Base-by-base conservation (phyloP, 306 rosid species). In the Begonia fuchsioides region DNA sequence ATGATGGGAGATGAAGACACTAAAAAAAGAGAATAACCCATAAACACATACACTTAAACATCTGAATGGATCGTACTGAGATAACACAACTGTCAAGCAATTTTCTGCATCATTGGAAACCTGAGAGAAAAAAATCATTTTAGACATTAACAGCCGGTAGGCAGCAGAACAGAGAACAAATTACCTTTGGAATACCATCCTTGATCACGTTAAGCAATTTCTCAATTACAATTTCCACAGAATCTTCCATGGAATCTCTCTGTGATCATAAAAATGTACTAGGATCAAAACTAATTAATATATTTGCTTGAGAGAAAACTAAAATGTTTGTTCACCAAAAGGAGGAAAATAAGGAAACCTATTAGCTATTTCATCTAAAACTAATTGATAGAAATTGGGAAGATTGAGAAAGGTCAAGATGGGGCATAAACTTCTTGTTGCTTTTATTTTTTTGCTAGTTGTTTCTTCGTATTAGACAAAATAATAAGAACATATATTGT, bases 11-110 rank as follows among this genome's bases (percentile, higher is more conserved):
- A 18, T 11, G 41, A 48, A 55, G 50, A 20, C n/a, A n/a, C n/a
- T n/a, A 26, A 15, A 46, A 38, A 8, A 62, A 46, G 64, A 53
- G 26, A 12, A 26, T 44, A 50, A 53, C 12, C 47, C 38, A 17
- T 63, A 46, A 62, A 54, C 46, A 54, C 86, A 10, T 80, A 92
- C 99, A 58, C 86, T 86, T 70, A 92, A 72, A 70, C 99, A 86
- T 79, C 96, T 73, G 86, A 92, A 92, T 19, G 96, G 93, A 71
- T 92, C 96, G 44, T 82, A 72, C 69, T 79, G 96, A 57, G 76
- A 73, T 56, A 92, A 68, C 39, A 86, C 76, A 56, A 73, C 47
- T 39, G 80, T 86, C 80, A 86, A 73, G 87, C 96, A 86, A 69
- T 72, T 93, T 64, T 86, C 99, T 3, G 96, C 95, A 67, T 86